Conservation (phyloP, 331 rosid genomes). For the Pyrus hybrid region DNA sequence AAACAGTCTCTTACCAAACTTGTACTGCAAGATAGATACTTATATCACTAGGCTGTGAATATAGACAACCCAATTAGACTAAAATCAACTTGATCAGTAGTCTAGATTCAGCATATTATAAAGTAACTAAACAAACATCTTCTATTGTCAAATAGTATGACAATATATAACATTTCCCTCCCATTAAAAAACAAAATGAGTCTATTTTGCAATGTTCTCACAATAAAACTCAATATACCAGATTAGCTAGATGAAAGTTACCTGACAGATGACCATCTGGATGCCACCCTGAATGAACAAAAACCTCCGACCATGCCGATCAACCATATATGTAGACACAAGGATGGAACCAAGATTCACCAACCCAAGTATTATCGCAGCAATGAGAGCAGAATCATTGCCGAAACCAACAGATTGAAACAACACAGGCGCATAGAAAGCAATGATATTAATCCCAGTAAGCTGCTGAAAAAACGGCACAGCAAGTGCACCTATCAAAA, state of each 20-base stretch:
- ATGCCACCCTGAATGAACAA: constrained; percentile 54
- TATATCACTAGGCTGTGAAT: background rate
- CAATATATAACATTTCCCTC: background rate
- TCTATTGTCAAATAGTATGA: background rate
- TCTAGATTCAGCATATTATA: background rate
- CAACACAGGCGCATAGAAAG: constrained; percentile 67
- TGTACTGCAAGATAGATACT: too few species aligned
- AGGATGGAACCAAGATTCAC: constrained; percentile 45
- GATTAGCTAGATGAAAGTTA: background rate
- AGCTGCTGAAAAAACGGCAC: constrained; percentile 56
- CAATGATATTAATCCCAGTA: constrained; percentile 59
- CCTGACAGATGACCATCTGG: constrained; percentile 52
- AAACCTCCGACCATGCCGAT: constrained; percentile 56
- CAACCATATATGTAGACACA: constrained; percentile 44
- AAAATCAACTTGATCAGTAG: background rate
- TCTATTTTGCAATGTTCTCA: background rate
- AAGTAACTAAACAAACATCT: background rate
- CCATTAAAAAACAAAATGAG: background rate
- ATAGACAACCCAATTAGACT: background rate
- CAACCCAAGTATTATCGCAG: constrained; percentile 48
- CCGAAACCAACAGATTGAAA: constrained; percentile 74
- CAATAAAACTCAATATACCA: background rate
- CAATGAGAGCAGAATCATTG: constrained; percentile 44
- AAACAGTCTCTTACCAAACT: too few species aligned
- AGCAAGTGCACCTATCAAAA: constrained; percentile 36